A percentile compares a stretch with the other conserved stretches of the same genome.
Conservation (phyloP, 768 basidiomycete genomes). For the Pleurotus sapidus region DNA sequence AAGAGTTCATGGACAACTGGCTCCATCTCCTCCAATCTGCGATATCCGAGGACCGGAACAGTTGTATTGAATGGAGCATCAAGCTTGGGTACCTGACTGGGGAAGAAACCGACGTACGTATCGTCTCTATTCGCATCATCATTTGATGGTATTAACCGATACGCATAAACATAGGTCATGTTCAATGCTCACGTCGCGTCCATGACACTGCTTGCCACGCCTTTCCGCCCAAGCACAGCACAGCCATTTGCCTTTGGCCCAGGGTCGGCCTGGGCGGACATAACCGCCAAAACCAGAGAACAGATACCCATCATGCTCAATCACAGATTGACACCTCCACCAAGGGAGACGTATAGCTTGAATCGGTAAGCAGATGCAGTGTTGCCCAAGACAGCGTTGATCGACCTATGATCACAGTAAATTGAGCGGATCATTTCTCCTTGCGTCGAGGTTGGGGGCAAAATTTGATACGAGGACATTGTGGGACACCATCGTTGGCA, state of each 20-base stretch:
- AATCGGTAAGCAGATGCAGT: slow-evolving; percentile 57
- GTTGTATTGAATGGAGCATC: slow-evolving; percentile 71
- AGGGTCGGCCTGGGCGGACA: slow-evolving; percentile 59
- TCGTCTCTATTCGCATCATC: not conserved
- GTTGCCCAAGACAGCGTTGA: not conserved
- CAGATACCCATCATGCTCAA: slow-evolving; percentile 89
- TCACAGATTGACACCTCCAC: slow-evolving; percentile 88
- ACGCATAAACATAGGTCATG: slow-evolving; percentile 59
- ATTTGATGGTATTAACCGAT: not conserved
- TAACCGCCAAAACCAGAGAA: slow-evolving; percentile 74
- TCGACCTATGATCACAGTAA: slow-evolving; percentile 43
- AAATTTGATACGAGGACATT: slow-evolving; percentile 68
- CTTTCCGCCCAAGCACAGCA: slow-evolving; percentile 63
- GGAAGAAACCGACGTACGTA: slow-evolving; percentile 69
- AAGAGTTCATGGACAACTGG: slow-evolving; percentile 89
- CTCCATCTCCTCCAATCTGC: slow-evolving; percentile 80
- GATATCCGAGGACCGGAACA: slow-evolving; percentile 59
- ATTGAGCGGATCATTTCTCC: slow-evolving; percentile 77
- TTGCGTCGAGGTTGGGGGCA: slow-evolving; percentile 74
- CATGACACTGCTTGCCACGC: slow-evolving; percentile 80
- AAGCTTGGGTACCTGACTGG: slow-evolving; percentile 90
- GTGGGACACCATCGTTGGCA: slow-evolving; percentile 67
- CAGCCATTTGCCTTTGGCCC: slow-evolving; percentile 83
- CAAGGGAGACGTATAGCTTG: slow-evolving; percentile 90
- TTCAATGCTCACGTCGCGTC: slow-evolving; percentile 82